phyloP scores from a whole-genome alignment of 805 yeast species.

The Kodamaea neixiangensis region DNA sequence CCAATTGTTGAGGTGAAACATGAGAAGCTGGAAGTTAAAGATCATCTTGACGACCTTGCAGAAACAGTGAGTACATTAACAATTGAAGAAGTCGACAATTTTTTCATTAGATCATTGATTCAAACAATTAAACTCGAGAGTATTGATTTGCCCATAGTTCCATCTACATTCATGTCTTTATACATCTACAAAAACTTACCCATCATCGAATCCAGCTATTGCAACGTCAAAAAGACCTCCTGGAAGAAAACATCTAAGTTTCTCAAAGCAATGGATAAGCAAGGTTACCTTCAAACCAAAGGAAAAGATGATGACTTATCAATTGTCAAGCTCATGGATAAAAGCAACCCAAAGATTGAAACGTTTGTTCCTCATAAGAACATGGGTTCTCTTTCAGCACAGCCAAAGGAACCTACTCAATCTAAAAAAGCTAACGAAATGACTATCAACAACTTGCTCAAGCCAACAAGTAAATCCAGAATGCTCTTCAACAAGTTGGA shows the following conservation, averaged over 20 bases:
- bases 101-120: slow-evolving; percentile 68
- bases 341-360: slow-evolving; percentile 48
- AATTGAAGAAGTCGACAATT: slow-evolving; percentile 69
- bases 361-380: slow-evolving; percentile 65
- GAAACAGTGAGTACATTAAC: slow-evolving; percentile 44
- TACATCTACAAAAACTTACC: slow-evolving; percentile 76
- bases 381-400: slow-evolving; percentile 19
- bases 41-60: slow-evolving; percentile 27
- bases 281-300: slow-evolving; percentile 63
- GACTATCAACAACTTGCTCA: slow-evolving; percentile 47
- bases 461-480: slow-evolving; percentile 54
- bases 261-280: slow-evolving; percentile 83
- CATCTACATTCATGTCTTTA: slow-evolving; percentile 75
- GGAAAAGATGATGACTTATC: slow-evolving; percentile 85
- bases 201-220: slow-evolving; percentile 50
- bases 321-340: slow-evolving; percentile 51
- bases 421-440: slow-evolving; percentile 29
- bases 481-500: slow-evolving; percentile 47
- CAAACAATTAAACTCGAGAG: slow-evolving; percentile 64
- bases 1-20: slow-evolving; percentile 11
- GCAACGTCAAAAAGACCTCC: slow-evolving; percentile 73
- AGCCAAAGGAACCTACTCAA: slow-evolving; percentile 21
- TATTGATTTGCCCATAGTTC: slow-evolving; percentile 62
- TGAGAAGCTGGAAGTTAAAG: not conserved
- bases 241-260: slow-evolving; percentile 91